Evolutionary conservation across 192 early-diverging fungal species (phyloP).

Genomic region (Entomortierella lignicola): DNA sequence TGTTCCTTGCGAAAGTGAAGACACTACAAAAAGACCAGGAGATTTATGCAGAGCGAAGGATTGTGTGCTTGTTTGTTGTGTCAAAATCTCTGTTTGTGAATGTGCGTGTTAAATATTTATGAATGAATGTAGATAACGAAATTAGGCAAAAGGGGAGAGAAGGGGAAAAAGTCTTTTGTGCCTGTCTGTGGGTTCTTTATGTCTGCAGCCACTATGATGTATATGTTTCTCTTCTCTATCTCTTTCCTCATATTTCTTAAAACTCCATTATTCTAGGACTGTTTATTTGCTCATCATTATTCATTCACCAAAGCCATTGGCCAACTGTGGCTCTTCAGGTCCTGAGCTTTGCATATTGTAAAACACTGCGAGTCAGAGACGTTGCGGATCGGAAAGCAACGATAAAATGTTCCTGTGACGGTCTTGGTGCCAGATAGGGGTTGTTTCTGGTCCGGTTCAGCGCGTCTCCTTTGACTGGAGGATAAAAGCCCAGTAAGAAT

Average conservation of each 20-base stretch:
- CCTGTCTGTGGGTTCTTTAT: background rate
- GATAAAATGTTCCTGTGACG: background rate
- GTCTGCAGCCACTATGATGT: background rate
- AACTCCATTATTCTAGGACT: no score
- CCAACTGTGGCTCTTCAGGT: background rate
- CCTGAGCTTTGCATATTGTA: constrained; percentile 4
- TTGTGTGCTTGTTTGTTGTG: no score
- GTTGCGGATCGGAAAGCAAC: background rate
- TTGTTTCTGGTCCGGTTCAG: background rate
- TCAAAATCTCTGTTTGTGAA: no score
- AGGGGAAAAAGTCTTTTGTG: background rate
- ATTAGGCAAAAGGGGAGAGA: background rate
- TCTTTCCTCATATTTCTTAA: no score
- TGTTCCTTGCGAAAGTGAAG: no score
- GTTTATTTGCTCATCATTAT: background rate
- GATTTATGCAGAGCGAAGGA: no score
- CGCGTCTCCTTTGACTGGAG: no score
- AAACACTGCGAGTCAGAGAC: background rate
- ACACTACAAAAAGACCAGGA: no score
- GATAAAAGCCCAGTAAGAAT: no score
- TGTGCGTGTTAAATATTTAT: no score
- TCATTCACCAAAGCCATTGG: background rate
- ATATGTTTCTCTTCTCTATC: background rate
- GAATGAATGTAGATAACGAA: no score
- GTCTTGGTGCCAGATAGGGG: background rate